Conservation (phyloP, 2,329 filamentous ascomycete genomes). For the Ilyonectria destructans region DNA sequence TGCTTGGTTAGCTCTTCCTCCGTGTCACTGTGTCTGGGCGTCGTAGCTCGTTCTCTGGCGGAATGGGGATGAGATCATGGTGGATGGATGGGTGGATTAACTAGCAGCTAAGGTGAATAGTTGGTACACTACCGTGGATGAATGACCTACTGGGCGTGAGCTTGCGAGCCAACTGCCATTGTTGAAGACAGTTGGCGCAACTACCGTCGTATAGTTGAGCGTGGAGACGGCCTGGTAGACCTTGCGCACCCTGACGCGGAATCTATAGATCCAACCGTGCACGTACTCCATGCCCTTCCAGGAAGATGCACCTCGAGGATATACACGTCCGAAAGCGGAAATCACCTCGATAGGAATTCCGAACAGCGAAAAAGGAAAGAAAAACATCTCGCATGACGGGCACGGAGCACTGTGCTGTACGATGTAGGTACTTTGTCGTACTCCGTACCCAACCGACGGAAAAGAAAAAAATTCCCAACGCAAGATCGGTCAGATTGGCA, state of each 20-base stretch:
- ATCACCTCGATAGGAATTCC: neutral
- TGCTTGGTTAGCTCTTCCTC: neutral
- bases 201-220: constrained; percentile 9
- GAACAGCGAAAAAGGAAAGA: constrained; percentile 15
- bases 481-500: constrained; percentile 45
- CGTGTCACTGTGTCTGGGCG: constrained; percentile 1
- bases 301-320: neutral
- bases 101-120: constrained; percentile 25
- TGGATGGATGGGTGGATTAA: constrained; percentile 28
- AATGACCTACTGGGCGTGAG: constrained; percentile 26
- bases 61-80: constrained; percentile 15
- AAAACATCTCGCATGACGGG: constrained; percentile 10
- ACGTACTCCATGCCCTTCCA: neutral
- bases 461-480: constrained; percentile 39
- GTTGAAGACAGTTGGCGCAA: constrained; percentile 27
- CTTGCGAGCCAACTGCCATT: constrained; percentile 10
- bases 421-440: constrained; percentile 10
- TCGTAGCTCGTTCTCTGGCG: neutral
- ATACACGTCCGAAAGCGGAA: neutral
- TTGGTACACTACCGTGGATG: constrained; percentile 23
- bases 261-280: neutral
- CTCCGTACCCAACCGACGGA: constrained; percentile 31
- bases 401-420: neutral
- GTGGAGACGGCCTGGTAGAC: constrained; percentile 19
- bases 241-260: constrained; percentile 17